These are phyloP conservation scores for Paecilomyces niveus DNA, from an alignment of 2,329 filamentous ascomycete genomes.

Conservation along the genomic window DNA sequence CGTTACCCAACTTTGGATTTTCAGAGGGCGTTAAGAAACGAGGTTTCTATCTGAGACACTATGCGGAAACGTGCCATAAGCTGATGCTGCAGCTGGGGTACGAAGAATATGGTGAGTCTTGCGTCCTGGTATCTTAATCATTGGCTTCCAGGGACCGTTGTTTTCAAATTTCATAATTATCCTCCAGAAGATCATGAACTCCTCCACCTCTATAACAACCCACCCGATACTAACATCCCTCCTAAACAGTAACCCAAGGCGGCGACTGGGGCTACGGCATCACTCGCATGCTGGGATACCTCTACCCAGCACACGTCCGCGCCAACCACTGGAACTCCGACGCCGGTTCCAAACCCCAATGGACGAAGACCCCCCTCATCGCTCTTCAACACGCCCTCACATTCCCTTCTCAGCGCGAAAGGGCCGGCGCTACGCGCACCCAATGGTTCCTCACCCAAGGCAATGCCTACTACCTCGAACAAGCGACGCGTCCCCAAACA, in stretches of 20 bases:
- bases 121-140: too few species aligned
- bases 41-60: constrained; percentile 40
- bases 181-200: too few species aligned
- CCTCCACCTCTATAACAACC: too few species aligned
- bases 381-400: constrained; percentile 25
- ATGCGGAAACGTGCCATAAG: constrained; percentile 58
- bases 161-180: too few species aligned
- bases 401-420: constrained; percentile 22
- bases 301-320: constrained; percentile 52
- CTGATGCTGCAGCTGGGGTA: constrained; percentile 65
- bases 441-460: constrained; percentile 16
- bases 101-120: constrained; percentile 44
- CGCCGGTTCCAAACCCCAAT: constrained; percentile 43
- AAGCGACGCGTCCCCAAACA: constrained; percentile 65
- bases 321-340: constrained; percentile 59
- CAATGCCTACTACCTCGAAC: constrained; percentile 49
- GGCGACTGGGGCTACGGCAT: constrained; percentile 66
- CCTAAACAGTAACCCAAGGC: constrained; percentile 42
- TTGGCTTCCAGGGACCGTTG: too few species aligned
- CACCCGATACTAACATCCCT: too few species aligned
- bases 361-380: constrained; percentile 26
- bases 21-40: constrained; percentile 36
- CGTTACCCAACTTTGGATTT: constrained; percentile 52
- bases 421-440: constrained; percentile 15
- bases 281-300: constrained; percentile 53